These are phyloP conservation scores for Silene conica DNA, from an alignment of 148 eudicot species.

Conservation along the genomic window DNA sequence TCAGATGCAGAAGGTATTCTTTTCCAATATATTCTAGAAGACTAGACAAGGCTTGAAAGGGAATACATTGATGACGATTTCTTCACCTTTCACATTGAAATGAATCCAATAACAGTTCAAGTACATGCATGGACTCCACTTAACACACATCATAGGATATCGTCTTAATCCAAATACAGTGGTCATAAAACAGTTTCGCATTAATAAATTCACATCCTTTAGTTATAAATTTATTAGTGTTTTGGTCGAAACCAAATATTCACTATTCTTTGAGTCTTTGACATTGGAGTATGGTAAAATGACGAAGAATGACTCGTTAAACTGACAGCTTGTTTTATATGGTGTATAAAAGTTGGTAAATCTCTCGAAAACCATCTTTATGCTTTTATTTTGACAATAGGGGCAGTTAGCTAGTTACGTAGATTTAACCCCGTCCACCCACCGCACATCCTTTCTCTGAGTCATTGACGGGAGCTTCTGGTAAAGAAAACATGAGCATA, in stretches of 20 bases:
- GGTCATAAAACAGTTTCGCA: background rate
- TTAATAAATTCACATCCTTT: background rate
- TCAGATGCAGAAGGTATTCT: background rate
- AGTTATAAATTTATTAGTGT: background rate
- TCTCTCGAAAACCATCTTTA: background rate
- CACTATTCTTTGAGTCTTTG: background rate
- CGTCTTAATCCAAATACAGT: background rate
- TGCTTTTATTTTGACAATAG: no score
- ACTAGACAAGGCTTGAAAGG: background rate
- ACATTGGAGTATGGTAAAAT: background rate
- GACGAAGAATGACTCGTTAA: background rate
- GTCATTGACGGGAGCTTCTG: background rate
- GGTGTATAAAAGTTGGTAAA: background rate
- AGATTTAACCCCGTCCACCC: no score
- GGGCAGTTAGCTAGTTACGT: no score
- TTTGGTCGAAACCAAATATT: background rate
- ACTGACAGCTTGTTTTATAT: background rate
- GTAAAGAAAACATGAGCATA: background rate
- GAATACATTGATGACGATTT: background rate
- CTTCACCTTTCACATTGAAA: slow-evolving; percentile 2
- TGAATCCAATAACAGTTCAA: slow-evolving; percentile 3
- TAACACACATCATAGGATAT: background rate
- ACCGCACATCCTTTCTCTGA: no score
- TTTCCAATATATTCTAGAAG: slow-evolving; percentile 4
- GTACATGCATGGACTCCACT: slow-evolving; percentile 6